These are phyloP conservation scores for Penicillium sp. DNA, from an alignment of 2,329 filamentous ascomycete species.

Conservation along the genomic window DNA sequence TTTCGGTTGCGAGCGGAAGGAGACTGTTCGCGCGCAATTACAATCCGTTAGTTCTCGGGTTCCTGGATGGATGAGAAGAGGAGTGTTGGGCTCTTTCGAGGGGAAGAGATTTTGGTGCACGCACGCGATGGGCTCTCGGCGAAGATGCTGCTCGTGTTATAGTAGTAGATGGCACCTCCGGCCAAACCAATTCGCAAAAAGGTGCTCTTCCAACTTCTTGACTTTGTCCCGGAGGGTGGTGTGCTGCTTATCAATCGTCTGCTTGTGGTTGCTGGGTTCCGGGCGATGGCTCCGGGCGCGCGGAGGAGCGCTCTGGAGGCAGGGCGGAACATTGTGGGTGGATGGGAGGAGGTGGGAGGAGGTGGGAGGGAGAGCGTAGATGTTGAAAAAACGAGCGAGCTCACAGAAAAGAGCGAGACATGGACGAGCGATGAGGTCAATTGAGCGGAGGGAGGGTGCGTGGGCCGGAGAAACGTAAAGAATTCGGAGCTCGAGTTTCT, in stretches of 20 bases:
- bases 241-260: constrained; percentile 62
- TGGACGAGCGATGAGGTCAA: constrained; percentile 10
- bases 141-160: constrained; percentile 87
- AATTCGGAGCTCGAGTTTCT: background rate
- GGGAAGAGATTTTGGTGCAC: constrained; percentile 39
- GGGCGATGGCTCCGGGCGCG: constrained; percentile 36
- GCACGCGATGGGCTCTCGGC: constrained; percentile 79
- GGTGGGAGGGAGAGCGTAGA: constrained; percentile 1
- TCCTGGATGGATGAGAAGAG: background rate
- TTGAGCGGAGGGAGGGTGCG: constrained; percentile 14
- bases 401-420: background rate
- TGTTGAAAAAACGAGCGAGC: constrained; percentile 9
- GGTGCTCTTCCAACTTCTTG: constrained; percentile 81
- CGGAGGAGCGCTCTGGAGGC: constrained; percentile 53
- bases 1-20: constrained; percentile 34
- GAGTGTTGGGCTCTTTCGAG: constrained; percentile 1
- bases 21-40: constrained; percentile 33
- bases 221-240: constrained; percentile 63
- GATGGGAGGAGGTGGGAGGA: constrained; percentile 11
- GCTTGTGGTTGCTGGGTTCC: constrained; percentile 36
- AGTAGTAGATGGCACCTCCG: constrained; percentile 82
- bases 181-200: constrained; percentile 76
- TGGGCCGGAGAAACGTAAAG: constrained; percentile 16
- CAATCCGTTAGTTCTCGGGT: constrained; percentile 2
- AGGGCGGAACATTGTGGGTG: constrained; percentile 56